Percentiles rank a stretch among this genome's conserved stretches.
phyloP scores from a whole-genome alignment of 768 basidiomycete species.

The Coprinellus micaceus region DNA sequence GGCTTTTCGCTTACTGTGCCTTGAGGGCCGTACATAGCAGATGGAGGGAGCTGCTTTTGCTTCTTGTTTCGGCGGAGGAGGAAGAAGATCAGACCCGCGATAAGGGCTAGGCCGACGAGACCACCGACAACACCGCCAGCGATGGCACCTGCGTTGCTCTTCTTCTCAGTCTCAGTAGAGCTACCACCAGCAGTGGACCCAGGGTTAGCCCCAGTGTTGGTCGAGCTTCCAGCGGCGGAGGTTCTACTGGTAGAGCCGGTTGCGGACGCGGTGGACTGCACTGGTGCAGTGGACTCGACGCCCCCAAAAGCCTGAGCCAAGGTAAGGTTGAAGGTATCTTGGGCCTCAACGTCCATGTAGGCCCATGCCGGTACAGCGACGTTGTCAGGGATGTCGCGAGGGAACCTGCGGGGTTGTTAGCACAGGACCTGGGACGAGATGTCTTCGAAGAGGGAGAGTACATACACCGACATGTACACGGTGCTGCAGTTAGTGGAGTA shows the following conservation, averaged over 20 bases:
- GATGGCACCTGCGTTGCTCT: constrained; percentile 28
- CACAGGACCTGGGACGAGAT: not conserved
- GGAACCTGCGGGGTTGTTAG: constrained; percentile 26
- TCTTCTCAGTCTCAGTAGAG: not conserved
- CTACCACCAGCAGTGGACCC: not conserved
- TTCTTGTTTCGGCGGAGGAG: constrained; percentile 22
- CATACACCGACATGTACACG: constrained; percentile 33
- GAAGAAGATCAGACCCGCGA: constrained; percentile 33
- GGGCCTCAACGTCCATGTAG: constrained; percentile 38
- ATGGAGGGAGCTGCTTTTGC: constrained; percentile 9
- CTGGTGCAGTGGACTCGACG: constrained; percentile 2
- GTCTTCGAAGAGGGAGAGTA: too few species aligned
- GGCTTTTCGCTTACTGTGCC: too few species aligned
- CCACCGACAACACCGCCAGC: constrained; percentile 64
- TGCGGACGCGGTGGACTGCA: constrained; percentile 21
- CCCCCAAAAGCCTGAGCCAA: constrained; percentile 27
- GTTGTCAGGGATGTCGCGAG: constrained; percentile 34
- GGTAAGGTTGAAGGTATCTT: constrained; percentile 30
- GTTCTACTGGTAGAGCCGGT: constrained; percentile 10
- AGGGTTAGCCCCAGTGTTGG: not conserved
- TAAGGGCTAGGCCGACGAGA: constrained; percentile 41
- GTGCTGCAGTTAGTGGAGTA: constrained; percentile 47
- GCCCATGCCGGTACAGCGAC: constrained; percentile 49
- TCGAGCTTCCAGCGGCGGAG: not conserved
- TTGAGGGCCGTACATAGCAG: constrained; percentile 3